Conservation (phyloP, 2,329 filamentous ascomycete genomes). For the Aspergillus sp. region DNA sequence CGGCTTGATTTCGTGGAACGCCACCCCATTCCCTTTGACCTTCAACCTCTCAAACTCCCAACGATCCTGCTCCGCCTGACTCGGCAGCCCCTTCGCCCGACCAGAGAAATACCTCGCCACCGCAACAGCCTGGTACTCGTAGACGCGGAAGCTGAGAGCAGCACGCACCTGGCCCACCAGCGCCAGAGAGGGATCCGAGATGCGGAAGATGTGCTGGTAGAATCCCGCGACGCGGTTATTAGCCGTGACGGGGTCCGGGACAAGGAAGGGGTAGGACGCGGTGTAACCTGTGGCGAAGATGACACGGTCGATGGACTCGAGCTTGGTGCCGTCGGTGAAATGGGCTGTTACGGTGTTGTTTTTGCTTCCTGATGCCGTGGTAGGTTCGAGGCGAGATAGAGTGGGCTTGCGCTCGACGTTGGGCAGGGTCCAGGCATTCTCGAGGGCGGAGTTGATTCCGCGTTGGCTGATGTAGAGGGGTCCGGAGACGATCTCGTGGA, state of each 20-base stretch:
- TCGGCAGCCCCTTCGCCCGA: constrained; percentile 23
- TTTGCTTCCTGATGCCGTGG: background rate
- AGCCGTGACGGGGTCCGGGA: constrained; percentile 22
- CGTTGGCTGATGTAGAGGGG: constrained; percentile 26
- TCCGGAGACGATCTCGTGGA: constrained; percentile 26
- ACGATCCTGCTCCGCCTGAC: constrained; percentile 22
- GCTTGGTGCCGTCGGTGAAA: constrained; percentile 25
- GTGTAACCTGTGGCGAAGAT: constrained; percentile 37
- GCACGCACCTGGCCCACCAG: constrained; percentile 33
- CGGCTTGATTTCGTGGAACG: constrained; percentile 29
- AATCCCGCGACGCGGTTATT: constrained; percentile 31
- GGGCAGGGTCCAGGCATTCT: constrained; percentile 27
- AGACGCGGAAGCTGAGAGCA: constrained; percentile 33
- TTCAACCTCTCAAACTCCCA: constrained; percentile 31
- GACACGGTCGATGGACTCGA: constrained; percentile 28
- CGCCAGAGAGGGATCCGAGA: constrained; percentile 30
- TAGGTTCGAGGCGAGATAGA: constrained; percentile 16
- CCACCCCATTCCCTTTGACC: constrained; percentile 21
- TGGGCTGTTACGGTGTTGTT: constrained; percentile 4
- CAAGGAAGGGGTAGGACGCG: constrained; percentile 33
- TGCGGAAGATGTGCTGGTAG: constrained; percentile 37
- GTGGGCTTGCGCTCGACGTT: constrained; percentile 25
- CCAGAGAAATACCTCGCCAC: constrained; percentile 32
- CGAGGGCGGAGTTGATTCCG: constrained; percentile 22
- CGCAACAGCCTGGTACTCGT: constrained; percentile 36